These are phyloP conservation scores for Hypoxylon intermedium DNA, from an alignment of 495 filamentous ascomycete genomes.

Conservation along the genomic window DNA sequence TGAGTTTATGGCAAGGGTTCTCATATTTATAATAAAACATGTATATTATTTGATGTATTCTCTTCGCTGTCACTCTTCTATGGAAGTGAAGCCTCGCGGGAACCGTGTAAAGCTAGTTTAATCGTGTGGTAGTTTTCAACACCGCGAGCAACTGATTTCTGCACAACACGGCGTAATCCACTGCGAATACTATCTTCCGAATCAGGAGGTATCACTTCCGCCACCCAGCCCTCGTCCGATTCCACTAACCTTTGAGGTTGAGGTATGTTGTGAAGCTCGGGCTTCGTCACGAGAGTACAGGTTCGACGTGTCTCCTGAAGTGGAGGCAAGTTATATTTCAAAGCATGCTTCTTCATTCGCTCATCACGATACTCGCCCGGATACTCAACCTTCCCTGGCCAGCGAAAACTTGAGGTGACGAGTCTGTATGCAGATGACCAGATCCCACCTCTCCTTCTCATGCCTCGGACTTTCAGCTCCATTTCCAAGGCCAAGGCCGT, in stretches of 20 bases:
- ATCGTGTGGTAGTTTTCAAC: too few species aligned
- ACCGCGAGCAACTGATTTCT: too few species aligned
- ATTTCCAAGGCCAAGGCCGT: not conserved
- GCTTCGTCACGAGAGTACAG: not conserved
- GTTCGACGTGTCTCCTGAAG: not conserved
- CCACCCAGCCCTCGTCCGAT: not conserved
- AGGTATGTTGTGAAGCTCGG: not conserved
- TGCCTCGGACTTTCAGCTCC: slow-evolving; percentile 8
- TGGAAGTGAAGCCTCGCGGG: too few species aligned
- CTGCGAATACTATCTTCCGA: not conserved
- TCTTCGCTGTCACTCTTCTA: too few species aligned
- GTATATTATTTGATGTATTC: too few species aligned
- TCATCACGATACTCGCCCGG: not conserved
- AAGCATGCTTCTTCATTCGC: not conserved
- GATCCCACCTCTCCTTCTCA: slow-evolving; percentile 17
- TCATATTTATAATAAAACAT: too few species aligned
- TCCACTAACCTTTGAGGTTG: not conserved
- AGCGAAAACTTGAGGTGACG: not conserved
- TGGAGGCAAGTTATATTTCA: slow-evolving; percentile 1
- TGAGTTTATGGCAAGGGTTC: too few species aligned
- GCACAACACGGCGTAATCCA: too few species aligned
- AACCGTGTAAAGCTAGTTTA: too few species aligned
- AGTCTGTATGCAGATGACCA: slow-evolving; percentile 5
- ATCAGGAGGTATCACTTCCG: not conserved
- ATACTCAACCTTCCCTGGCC: not conserved